Evolutionary conservation across 129 eudicot species (phyloP).

Genomic region (Lonicera japonica): DNA sequence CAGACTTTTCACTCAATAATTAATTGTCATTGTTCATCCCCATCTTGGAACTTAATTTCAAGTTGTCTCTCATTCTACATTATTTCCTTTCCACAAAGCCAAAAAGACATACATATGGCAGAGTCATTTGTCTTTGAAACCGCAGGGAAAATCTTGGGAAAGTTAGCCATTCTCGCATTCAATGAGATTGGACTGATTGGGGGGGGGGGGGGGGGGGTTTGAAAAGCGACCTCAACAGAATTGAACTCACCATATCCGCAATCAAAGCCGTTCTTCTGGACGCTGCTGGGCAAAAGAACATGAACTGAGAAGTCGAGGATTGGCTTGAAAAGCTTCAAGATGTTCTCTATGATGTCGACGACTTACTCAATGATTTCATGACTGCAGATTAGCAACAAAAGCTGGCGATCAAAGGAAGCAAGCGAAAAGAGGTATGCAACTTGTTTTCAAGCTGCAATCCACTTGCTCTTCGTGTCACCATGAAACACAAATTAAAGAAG

Average conservation of each 20-base stretch:
- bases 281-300: conserved; percentile 20
- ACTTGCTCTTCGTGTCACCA: conserved; percentile 14
- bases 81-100: too few species aligned
- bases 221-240: conserved; percentile 18
- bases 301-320: conserved; percentile 20
- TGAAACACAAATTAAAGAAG: conserved; percentile 15
- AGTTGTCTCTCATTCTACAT: too few species aligned
- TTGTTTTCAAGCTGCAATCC: conserved; percentile 27
- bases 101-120: too few species aligned
- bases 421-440: conserved; percentile 1
- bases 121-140: too few species aligned
- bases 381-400: conserved; percentile 7
- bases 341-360: conserved; percentile 25
- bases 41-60: too few species aligned
- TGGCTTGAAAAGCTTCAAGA: conserved; percentile 31
- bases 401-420: background rate
- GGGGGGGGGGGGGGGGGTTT: too few species aligned
- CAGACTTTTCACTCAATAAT: too few species aligned
- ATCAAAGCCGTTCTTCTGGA: conserved; percentile 21
- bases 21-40: too few species aligned
- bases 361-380: conserved; percentile 16
- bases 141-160: too few species aligned
- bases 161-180: too few species aligned
- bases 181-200: too few species aligned
- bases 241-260: conserved; percentile 21